Evolutionary conservation across 1,284 basidiomycete species (phyloP).

Genomic region (Trichosporon sp.): DNA sequence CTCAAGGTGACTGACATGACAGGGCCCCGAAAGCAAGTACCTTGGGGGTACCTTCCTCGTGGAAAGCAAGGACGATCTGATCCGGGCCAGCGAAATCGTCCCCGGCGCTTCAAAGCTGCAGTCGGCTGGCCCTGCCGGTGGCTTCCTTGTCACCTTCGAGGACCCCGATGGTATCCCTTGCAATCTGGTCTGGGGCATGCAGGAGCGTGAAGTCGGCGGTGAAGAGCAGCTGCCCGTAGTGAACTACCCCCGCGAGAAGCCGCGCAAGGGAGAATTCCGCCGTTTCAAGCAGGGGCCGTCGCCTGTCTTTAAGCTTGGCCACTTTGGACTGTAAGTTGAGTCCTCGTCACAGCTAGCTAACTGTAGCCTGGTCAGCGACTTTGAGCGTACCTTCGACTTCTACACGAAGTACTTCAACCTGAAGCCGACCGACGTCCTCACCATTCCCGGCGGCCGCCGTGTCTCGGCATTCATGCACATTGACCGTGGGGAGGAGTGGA

Average conservation of each 20-base stretch:
- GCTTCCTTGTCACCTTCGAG: slow-evolving; percentile 20
- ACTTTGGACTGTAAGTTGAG: slow-evolving; percentile 21
- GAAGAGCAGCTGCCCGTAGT: neutral
- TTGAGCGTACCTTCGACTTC: slow-evolving; percentile 19
- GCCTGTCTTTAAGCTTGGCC: slow-evolving; percentile 24
- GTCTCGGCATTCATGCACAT: slow-evolving; percentile 23
- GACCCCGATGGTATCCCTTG: slow-evolving; percentile 24
- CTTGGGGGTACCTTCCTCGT: slow-evolving; percentile 14
- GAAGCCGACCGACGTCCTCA: slow-evolving; percentile 23
- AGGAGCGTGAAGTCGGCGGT: slow-evolving; percentile 2
- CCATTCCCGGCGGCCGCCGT: slow-evolving; percentile 10
- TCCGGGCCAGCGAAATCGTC: slow-evolving; percentile 14
- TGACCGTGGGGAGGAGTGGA: slow-evolving; percentile 24
- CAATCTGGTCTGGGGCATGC: slow-evolving; percentile 24
- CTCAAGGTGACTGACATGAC: neutral
- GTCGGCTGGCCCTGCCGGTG: slow-evolving; percentile 21
- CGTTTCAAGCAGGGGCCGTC: slow-evolving; percentile 18
- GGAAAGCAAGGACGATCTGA: slow-evolving; percentile 23
- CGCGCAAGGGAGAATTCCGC: slow-evolving; percentile 14
- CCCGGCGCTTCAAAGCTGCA: slow-evolving; percentile 15
- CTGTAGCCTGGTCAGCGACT: slow-evolving; percentile 14
- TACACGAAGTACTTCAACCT: slow-evolving; percentile 25
- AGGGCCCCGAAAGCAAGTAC: slow-evolving; percentile 10
- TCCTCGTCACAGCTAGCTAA: neutral
- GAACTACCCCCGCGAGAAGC: slow-evolving; percentile 11